Conservation (phyloP, 2,329 filamentous ascomycete genomes). For the Hypomyces perniciosus region DNA sequence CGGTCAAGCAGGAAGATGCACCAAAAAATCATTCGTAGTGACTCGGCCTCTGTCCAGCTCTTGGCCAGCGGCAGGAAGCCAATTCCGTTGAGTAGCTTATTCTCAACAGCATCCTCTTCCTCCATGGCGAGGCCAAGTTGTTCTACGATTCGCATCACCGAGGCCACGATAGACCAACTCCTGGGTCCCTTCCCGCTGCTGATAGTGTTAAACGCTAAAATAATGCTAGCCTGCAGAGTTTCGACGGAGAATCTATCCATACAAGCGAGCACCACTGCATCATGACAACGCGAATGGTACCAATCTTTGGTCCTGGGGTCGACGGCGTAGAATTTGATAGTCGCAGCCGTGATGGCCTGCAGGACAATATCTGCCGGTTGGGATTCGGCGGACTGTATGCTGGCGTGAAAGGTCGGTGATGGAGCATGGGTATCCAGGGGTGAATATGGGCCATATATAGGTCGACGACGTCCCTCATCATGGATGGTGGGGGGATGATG, state of each 20-base stretch:
- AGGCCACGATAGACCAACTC: slow-evolving; percentile 14
- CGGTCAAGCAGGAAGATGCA: neutral
- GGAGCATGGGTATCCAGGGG: slow-evolving; percentile 13
- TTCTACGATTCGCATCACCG: slow-evolving; percentile 14
- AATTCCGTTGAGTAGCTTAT: slow-evolving; percentile 4
- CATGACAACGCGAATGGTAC: slow-evolving; percentile 11
- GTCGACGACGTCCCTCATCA: slow-evolving; percentile 10
- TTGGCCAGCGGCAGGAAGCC: neutral
- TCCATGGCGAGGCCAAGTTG: slow-evolving; percentile 22
- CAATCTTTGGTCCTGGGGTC: slow-evolving; percentile 9
- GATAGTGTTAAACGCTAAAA: slow-evolving; percentile 27
- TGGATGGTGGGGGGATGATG: slow-evolving; percentile 8
- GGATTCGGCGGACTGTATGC: slow-evolving; percentile 1
- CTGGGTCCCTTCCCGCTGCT: slow-evolving; percentile 11
- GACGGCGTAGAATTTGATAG: slow-evolving; percentile 9
- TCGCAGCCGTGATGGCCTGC: slow-evolving; percentile 11
- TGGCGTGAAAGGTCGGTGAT: slow-evolving; percentile 5
- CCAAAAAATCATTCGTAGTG: neutral
- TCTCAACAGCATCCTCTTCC: slow-evolving; percentile 15
- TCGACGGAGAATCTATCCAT: slow-evolving; percentile 23
- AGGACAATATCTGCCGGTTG: slow-evolving; percentile 8
- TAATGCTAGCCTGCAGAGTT: slow-evolving; percentile 27
- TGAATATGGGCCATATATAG: slow-evolving; percentile 10
- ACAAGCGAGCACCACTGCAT: slow-evolving; percentile 11
- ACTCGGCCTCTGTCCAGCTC: neutral